A percentile compares a stretch with the other conserved stretches of the same genome.
Evolutionary conservation across 148 eudicot species (phyloP).

Genomic region (Chenopodium quinoa): DNA sequence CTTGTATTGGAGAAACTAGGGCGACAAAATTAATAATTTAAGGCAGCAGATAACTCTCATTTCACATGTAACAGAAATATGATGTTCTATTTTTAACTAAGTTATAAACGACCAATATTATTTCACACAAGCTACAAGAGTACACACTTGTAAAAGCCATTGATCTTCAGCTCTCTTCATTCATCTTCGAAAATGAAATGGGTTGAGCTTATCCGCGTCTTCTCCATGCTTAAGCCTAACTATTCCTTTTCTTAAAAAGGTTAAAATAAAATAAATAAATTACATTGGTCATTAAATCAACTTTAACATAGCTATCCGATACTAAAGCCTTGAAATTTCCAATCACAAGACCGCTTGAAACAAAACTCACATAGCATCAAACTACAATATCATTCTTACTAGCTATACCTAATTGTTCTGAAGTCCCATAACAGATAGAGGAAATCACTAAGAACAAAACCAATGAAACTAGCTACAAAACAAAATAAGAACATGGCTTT

Average conservation of each 20-base stretch:
- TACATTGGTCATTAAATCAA: not conserved
- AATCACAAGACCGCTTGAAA: not conserved
- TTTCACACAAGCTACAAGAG: no score
- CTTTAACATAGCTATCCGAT: not conserved
- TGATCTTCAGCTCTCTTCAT: not conserved
- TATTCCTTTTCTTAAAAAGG: no score
- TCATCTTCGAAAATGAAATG: not conserved
- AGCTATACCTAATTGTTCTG: not conserved
- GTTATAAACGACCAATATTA: no score
- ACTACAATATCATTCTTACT: not conserved
- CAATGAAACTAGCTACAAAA: not conserved
- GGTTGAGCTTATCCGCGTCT: no score
- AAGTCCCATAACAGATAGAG: not conserved
- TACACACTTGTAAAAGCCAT: not conserved
- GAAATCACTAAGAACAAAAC: not conserved
- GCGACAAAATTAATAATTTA: no score
- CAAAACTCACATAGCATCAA: not conserved
- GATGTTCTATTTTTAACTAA: no score
- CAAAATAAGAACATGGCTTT: not conserved
- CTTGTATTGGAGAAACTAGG: no score
- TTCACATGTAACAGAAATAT: no score
- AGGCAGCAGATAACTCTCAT: no score
- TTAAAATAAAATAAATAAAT: no score
- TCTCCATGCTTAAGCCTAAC: no score
- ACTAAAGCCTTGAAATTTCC: not conserved